Conservation (phyloP, 2,329 filamentous ascomycete species). For the Tolypocladium amazonense region DNA sequence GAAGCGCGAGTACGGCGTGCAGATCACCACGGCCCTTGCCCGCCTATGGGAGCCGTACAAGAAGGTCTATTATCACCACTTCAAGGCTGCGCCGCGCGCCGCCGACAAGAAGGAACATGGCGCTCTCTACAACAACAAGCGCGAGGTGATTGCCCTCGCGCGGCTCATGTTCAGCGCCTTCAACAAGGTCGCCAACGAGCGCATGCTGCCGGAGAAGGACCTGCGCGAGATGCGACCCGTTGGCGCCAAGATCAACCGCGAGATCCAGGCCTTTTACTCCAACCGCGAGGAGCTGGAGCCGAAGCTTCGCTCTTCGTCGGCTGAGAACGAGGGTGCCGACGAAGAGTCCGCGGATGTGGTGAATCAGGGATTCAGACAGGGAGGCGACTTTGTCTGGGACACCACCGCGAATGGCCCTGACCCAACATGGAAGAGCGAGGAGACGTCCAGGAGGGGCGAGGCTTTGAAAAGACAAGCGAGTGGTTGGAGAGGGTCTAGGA, state of each 20-base stretch:
- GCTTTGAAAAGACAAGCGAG: not conserved
- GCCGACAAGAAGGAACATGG: conserved; percentile 13
- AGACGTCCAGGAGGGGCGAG: not conserved
- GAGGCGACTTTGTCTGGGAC: conserved; percentile 21
- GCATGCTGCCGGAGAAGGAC: conserved; percentile 24
- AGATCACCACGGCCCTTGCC: conserved; percentile 39
- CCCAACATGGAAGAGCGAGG: not conserved
- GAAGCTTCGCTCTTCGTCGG: conserved; percentile 11
- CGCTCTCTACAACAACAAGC: conserved; percentile 21
- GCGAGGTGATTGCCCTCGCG: conserved; percentile 33
- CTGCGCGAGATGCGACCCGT: conserved; percentile 20
- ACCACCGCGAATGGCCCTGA: conserved; percentile 11
- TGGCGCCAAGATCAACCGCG: conserved; percentile 25
- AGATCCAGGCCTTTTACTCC: conserved; percentile 24
- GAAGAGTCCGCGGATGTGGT: conserved; percentile 8
- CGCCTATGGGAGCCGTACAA: conserved; percentile 40
- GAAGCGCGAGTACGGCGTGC: conserved; percentile 34
- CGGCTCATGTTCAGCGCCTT: conserved; percentile 34
- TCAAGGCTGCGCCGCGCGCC: conserved; percentile 13
- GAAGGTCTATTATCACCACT: conserved; percentile 24
- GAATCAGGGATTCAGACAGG: conserved; percentile 4
- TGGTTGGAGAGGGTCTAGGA: not conserved
- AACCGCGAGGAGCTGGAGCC: conserved; percentile 22
- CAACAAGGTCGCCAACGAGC: conserved; percentile 31
- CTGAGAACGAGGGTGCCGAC: conserved; percentile 2